Conservation (phyloP, 805 yeast species). For the Candida ascalaphidarum region DNA sequence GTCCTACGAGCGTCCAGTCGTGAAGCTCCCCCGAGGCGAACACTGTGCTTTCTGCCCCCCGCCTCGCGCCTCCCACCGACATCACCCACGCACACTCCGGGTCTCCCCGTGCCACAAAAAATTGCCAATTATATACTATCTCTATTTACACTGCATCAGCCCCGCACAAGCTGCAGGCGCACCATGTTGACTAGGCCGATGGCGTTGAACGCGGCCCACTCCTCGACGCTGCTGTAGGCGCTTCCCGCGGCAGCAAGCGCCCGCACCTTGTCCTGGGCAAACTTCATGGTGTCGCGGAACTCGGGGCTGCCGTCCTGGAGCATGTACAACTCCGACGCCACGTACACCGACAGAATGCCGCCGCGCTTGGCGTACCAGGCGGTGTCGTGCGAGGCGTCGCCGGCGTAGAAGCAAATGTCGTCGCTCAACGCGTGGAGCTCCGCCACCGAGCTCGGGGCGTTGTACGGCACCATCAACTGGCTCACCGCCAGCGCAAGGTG, state of each 20-base stretch:
- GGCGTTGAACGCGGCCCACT: slow-evolving; percentile 68
- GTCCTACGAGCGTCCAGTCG: no score
- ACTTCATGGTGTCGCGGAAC: slow-evolving; percentile 49
- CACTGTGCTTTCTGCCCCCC: no score
- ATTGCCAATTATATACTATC: neutral
- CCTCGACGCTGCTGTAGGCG: slow-evolving; percentile 57
- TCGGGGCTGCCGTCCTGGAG: slow-evolving; percentile 57
- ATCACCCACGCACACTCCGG: no score
- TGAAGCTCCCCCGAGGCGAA: no score
- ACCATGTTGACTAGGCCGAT: slow-evolving; percentile 58
- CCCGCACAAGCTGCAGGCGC: slow-evolving; percentile 61
- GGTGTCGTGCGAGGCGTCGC: slow-evolving; percentile 71
- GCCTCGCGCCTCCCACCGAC: no score
- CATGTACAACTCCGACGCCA: slow-evolving; percentile 73
- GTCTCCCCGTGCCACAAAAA: no score
- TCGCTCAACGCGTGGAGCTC: slow-evolving; percentile 74
- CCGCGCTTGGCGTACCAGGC: slow-evolving; percentile 91
- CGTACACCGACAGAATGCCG: slow-evolving; percentile 60
- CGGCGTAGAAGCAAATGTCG: slow-evolving; percentile 73
- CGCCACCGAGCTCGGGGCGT: slow-evolving; percentile 45
- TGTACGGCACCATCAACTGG: slow-evolving; percentile 56
- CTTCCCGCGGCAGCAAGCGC: slow-evolving; percentile 48
- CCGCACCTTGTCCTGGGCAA: slow-evolving; percentile 53
- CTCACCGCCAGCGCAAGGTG: slow-evolving; percentile 46
- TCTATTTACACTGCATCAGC: slow-evolving; percentile 20